Conservation (phyloP, 1,284 basidiomycete species). For the Xerocomus minutiporus region DNA sequence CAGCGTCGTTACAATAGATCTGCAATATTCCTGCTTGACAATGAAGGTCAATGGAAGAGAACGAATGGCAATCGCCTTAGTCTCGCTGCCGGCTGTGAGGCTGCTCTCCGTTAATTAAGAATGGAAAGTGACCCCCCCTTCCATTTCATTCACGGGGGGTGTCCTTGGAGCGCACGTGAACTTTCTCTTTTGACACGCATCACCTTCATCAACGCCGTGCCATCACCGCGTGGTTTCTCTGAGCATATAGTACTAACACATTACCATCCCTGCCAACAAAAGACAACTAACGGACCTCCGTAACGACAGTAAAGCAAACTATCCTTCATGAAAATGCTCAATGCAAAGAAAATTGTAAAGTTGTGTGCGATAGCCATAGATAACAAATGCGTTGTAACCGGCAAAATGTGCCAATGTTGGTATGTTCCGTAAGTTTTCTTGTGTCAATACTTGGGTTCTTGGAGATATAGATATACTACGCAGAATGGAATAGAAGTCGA, state of each 20-base stretch:
- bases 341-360: conserved; percentile 23
- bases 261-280: conserved; percentile 9
- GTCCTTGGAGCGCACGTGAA: neutral
- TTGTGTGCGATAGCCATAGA: conserved; percentile 30
- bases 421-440: conserved; percentile 35
- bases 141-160: conserved; percentile 17
- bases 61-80: conserved; percentile 16
- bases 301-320: conserved; percentile 22
- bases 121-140: conserved; percentile 31
- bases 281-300: conserved; percentile 5
- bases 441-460: conserved; percentile 29
- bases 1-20: conserved; percentile 21
- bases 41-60: conserved; percentile 21
- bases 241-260: conserved; percentile 11
- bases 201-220: neutral
- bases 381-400: conserved; percentile 34
- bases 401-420: conserved; percentile 27
- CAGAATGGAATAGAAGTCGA: conserved; percentile 30
- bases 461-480: conserved; percentile 39
- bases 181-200: conserved; percentile 7
- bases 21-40: conserved; percentile 15
- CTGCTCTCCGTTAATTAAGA: conserved; percentile 14
- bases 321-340: conserved; percentile 28
- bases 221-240: conserved; percentile 7
- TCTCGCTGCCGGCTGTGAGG: conserved; percentile 31